These are phyloP conservation scores for Friedmanniomyces endolithicus DNA, from an alignment of 495 filamentous ascomycete species.

Conservation along the genomic window DNA sequence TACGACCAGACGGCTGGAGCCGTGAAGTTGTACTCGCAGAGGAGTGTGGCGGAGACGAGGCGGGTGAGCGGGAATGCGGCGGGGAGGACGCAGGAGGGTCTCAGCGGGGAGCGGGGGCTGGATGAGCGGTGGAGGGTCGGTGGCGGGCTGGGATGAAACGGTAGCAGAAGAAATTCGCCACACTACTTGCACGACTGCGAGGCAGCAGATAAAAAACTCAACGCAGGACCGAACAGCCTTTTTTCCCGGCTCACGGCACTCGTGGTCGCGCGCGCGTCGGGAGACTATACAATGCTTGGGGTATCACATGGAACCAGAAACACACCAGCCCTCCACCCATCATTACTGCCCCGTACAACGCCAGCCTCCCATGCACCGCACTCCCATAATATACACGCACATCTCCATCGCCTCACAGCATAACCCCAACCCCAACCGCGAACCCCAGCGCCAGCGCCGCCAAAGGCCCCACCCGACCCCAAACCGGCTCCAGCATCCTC, in stretches of 20 bases:
- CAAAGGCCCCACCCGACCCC: not conserved
- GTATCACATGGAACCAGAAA: not conserved
- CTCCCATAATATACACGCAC: not conserved
- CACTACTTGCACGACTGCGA: too few species aligned
- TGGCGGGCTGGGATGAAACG: not conserved
- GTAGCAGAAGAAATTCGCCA: too few species aligned
- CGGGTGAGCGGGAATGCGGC: not conserved
- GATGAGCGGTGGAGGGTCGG: slow-evolving; percentile 10
- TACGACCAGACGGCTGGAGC: slow-evolving; percentile 20
- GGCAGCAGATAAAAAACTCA: too few species aligned
- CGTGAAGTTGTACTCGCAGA: slow-evolving; percentile 25
- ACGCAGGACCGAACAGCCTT: not conserved
- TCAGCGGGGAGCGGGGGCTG: not conserved
- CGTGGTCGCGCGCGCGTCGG: not conserved
- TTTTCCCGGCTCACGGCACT: not conserved
- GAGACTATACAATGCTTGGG: not conserved
- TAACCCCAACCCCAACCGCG: not conserved
- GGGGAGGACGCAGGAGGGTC: not conserved
- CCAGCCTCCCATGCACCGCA: not conserved
- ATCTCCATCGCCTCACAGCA: slow-evolving; percentile 1
- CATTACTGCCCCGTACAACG: not conserved
- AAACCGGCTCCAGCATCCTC: not conserved
- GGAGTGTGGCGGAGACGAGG: slow-evolving; percentile 17
- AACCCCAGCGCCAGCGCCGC: not conserved
- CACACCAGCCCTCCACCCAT: not conserved